phyloP scores from a whole-genome alignment of 1,284 basidiomycete species.

The Phellinidium pouzarii region DNA sequence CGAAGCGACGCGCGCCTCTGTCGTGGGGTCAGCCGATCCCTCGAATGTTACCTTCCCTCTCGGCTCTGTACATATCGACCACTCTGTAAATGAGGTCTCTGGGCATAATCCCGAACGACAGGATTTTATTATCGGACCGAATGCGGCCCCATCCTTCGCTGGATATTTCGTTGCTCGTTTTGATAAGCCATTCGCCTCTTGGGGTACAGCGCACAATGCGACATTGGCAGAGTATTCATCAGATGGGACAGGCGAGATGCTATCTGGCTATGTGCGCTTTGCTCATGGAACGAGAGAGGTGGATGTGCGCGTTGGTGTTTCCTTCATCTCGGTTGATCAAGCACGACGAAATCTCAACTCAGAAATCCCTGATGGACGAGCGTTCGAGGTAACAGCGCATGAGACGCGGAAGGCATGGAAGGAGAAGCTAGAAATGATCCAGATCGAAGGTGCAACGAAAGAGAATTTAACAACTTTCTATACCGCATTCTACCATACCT shows the following conservation, averaged over 20 bases:
- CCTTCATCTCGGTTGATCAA: conserved; percentile 73
- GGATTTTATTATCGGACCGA: conserved; percentile 64
- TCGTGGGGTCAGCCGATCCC: conserved; percentile 54
- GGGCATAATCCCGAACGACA: conserved; percentile 72
- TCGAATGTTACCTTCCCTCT: conserved; percentile 56
- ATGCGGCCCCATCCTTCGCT: conserved; percentile 43
- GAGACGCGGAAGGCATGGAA: conserved; percentile 59
- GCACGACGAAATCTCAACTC: conserved; percentile 56
- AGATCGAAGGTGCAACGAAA: conserved; percentile 48
- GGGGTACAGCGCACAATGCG: conserved; percentile 47
- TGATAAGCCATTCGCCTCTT: conserved; percentile 39
- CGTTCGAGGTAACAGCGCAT: conserved; percentile 56
- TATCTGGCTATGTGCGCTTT: conserved; percentile 60
- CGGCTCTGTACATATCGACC: conserved; percentile 49
- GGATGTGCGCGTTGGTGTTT: conserved; percentile 65
- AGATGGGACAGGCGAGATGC: conserved; percentile 28
- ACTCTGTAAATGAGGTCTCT: conserved; percentile 47
- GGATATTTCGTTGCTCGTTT: conserved; percentile 79
- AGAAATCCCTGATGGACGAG: conserved; percentile 56
- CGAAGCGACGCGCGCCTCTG: conserved; percentile 60
- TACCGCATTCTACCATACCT: conserved; percentile 60
- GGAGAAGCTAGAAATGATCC: conserved; percentile 62
- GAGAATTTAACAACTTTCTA: conserved; percentile 55
- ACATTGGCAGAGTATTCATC: conserved; percentile 33
- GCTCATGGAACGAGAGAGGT: conserved; percentile 33